These are phyloP conservation scores for Ophiostoma quercus DNA, from an alignment of 2,329 filamentous ascomycete genomes.

Conservation along the genomic window DNA sequence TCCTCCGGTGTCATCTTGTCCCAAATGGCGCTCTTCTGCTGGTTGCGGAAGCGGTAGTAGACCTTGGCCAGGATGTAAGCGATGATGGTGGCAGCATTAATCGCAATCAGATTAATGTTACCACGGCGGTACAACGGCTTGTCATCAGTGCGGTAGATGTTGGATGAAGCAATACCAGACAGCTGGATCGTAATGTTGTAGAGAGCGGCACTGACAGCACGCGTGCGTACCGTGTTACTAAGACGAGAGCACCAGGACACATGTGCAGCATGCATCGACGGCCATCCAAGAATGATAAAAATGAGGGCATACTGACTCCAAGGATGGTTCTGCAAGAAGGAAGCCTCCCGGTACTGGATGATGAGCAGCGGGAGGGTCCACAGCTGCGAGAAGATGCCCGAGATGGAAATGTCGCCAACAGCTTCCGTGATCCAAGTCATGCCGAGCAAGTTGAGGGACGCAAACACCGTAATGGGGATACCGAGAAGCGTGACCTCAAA, in stretches of 20 bases:
- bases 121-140: constrained; percentile 43
- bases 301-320: constrained; percentile 47
- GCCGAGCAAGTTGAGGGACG: constrained; percentile 5
- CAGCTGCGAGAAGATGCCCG: constrained; percentile 41
- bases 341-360: constrained; percentile 33
- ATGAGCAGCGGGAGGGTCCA: constrained; percentile 48
- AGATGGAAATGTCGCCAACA: constrained; percentile 26
- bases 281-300: constrained; percentile 43
- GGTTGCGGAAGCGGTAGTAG: constrained; percentile 51
- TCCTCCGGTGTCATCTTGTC: constrained; percentile 46
- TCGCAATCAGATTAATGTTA: constrained; percentile 39
- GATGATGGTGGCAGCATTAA: constrained; percentile 37
- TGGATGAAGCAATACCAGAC: constrained; percentile 40
- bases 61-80: constrained; percentile 32
- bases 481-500: constrained; percentile 27
- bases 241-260: constrained; percentile 59
- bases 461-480: constrained; percentile 19
- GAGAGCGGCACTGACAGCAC: constrained; percentile 55
- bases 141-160: constrained; percentile 40
- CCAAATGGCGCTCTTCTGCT: constrained; percentile 44
- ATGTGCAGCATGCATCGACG: constrained; percentile 41
- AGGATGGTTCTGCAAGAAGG: constrained; percentile 18
- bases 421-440: constrained; percentile 5
- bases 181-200: constrained; percentile 55
- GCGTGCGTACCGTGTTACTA: constrained; percentile 55